Evolutionary conservation across 768 basidiomycete species (phyloP).

Genomic region (Kwoniella botswanensis): DNA sequence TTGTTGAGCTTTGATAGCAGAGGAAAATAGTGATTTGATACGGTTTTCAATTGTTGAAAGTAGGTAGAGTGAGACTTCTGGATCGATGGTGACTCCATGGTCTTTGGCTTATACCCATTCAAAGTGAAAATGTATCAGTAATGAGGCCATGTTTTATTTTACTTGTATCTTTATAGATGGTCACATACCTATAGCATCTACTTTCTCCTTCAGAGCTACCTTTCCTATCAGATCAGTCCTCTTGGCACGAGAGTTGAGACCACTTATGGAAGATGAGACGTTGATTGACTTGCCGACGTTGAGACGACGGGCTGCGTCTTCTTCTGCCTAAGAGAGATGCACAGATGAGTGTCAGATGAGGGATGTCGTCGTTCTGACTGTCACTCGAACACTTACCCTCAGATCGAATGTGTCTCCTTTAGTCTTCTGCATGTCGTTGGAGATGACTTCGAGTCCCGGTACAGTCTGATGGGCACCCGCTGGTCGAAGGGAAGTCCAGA

Average conservation of each 20-base stretch:
- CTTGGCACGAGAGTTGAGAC: conserved; percentile 32
- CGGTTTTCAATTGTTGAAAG: conserved; percentile 44
- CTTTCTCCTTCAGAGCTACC: conserved; percentile 12
- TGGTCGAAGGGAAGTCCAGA: neutral
- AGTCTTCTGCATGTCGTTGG: conserved; percentile 20
- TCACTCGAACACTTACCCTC: conserved; percentile 14
- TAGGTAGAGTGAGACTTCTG: conserved; percentile 40
- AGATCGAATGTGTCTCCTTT: conserved; percentile 32
- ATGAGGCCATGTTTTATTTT: no score
- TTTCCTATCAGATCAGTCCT: conserved; percentile 40
- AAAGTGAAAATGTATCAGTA: neutral
- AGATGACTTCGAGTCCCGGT: no score
- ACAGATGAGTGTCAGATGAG: conserved; percentile 4
- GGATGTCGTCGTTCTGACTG: no score
- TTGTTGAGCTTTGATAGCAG: conserved; percentile 37
- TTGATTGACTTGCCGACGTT: conserved; percentile 33
- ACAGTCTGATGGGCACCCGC: no score
- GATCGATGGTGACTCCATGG: conserved; percentile 34
- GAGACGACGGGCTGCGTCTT: conserved; percentile 43
- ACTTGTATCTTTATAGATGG: neutral
- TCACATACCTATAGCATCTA: conserved; percentile 26
- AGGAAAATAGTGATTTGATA: conserved; percentile 31
- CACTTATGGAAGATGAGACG: conserved; percentile 14
- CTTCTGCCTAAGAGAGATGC: conserved; percentile 39
- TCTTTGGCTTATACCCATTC: conserved; percentile 32